These are phyloP conservation scores for Elaeagnus macrophylla DNA, from an alignment of 306 rosid genomes.

Conservation along the genomic window DNA sequence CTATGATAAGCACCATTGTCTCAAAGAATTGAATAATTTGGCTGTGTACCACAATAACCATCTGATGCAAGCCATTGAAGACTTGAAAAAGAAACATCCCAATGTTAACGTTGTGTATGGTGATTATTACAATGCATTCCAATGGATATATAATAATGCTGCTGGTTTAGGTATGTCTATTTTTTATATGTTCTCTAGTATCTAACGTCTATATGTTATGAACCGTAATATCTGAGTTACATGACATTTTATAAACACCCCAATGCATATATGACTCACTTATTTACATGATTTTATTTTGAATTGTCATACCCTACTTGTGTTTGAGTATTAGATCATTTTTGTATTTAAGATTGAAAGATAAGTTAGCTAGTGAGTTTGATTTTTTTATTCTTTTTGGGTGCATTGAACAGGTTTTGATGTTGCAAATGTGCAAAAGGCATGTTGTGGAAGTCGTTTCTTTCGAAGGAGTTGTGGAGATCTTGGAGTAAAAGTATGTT, in stretches of 20 bases:
- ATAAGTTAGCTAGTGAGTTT: too few species aligned
- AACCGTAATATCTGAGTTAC: too few species aligned
- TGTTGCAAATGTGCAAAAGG: slow-evolving; percentile 1
- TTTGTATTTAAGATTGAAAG: too few species aligned
- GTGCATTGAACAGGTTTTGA: too few species aligned
- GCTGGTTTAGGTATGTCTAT: background rate
- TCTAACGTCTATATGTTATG: too few species aligned
- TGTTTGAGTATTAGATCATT: too few species aligned
- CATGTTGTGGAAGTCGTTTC: slow-evolving; percentile 19
- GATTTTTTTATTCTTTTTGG: too few species aligned
- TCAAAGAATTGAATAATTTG: slow-evolving; percentile 2
- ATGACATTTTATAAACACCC: too few species aligned
- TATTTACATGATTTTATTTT: too few species aligned
- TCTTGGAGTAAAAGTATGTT: slow-evolving; percentile 6
- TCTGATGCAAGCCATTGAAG: slow-evolving; percentile 7
- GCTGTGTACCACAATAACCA: slow-evolving; percentile 13
- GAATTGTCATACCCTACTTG: too few species aligned
- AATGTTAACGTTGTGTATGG: slow-evolving; percentile 11
- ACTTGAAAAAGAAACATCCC: slow-evolving; percentile 11
- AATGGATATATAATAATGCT: slow-evolving; percentile 11
- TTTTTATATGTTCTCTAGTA: background rate
- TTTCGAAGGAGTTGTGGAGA: slow-evolving; percentile 5
- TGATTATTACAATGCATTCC: slow-evolving; percentile 15
- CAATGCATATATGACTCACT: too few species aligned
- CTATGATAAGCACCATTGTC: slow-evolving; percentile 8